Evolutionary conservation across 352 stramenopile species (phyloP).

Genomic region (Globisporangium ultimum): DNA sequence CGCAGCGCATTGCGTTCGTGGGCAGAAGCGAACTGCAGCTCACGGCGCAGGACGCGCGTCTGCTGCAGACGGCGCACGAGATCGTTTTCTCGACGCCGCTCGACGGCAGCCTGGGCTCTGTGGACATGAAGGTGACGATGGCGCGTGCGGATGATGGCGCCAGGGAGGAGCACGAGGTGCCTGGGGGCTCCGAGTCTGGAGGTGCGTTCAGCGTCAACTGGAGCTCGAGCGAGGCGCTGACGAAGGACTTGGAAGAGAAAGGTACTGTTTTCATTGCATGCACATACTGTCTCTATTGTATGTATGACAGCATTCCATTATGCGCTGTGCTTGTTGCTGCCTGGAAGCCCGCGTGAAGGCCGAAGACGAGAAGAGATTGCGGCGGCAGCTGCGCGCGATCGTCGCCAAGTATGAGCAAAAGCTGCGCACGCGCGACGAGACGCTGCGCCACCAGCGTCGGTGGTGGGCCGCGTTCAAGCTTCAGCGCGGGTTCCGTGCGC

Average conservation of each 20-base stretch:
- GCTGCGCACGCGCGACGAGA: conserved; percentile 18
- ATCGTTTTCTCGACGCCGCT: conserved; percentile 44
- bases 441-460: conserved; percentile 19
- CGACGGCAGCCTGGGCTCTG: conserved; percentile 19
- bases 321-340: background rate
- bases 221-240: conserved; percentile 48
- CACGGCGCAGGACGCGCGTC: conserved; percentile 33
- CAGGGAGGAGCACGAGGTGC: background rate
- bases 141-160: background rate
- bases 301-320: background rate
- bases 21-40: conserved; percentile 26
- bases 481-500: conserved; percentile 25
- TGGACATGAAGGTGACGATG: conserved; percentile 37
- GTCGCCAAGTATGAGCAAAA: conserved; percentile 17
- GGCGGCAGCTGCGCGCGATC: conserved; percentile 28
- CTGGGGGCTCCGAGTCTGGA: background rate
- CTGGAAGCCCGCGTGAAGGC: conserved; percentile 23
- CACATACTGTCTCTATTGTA: background rate
- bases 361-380: conserved; percentile 35
- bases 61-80: conserved; percentile 32
- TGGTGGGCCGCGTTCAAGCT: conserved; percentile 31
- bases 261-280: conserved; percentile 12
- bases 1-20: conserved; percentile 30
- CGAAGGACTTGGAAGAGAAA: conserved; percentile 43
- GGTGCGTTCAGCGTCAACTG: conserved; percentile 49